Conservation (phyloP, 805 yeast genomes). For the Candida ponderosae region DNA sequence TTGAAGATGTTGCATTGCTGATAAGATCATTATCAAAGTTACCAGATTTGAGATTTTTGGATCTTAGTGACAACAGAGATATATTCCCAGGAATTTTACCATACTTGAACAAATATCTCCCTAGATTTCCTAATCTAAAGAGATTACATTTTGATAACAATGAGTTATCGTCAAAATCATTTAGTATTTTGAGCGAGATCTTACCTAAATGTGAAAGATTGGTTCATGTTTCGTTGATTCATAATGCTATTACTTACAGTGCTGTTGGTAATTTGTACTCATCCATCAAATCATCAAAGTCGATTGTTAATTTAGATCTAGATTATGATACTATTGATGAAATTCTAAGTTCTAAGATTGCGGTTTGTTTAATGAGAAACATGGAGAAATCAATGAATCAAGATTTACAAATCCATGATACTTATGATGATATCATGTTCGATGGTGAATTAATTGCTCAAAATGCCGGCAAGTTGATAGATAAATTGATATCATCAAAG, state of each 20-base stretch:
- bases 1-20: slow-evolving; percentile 40
- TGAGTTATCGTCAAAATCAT: slow-evolving; percentile 44
- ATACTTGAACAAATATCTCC: slow-evolving; percentile 55
- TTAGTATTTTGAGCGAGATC: slow-evolving; percentile 56
- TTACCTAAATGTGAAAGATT: slow-evolving; percentile 61
- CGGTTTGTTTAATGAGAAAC: slow-evolving; percentile 75
- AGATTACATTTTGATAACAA: slow-evolving; percentile 71
- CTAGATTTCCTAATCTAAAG: slow-evolving; percentile 54
- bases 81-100: slow-evolving; percentile 58
- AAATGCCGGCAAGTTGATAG: slow-evolving; percentile 61
- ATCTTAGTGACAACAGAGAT: slow-evolving; percentile 60
- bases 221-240: slow-evolving; percentile 61
- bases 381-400: slow-evolving; percentile 53
- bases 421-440: slow-evolving; percentile 55
- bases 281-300: slow-evolving; percentile 57
- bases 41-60: slow-evolving; percentile 62
- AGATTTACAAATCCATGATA: slow-evolving; percentile 19
- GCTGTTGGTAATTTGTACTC: slow-evolving; percentile 60
- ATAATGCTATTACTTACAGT: slow-evolving; percentile 52
- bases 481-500: slow-evolving; percentile 21
- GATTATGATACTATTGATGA: slow-evolving; percentile 57
- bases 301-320: slow-evolving; percentile 61
- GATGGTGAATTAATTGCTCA: slow-evolving; percentile 72
- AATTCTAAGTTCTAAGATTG: slow-evolving; percentile 60
- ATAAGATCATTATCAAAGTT: slow-evolving; percentile 43